Base-by-base conservation (phyloP, 495 filamentous ascomycete species). In the Aspergillus leporis region DNA sequence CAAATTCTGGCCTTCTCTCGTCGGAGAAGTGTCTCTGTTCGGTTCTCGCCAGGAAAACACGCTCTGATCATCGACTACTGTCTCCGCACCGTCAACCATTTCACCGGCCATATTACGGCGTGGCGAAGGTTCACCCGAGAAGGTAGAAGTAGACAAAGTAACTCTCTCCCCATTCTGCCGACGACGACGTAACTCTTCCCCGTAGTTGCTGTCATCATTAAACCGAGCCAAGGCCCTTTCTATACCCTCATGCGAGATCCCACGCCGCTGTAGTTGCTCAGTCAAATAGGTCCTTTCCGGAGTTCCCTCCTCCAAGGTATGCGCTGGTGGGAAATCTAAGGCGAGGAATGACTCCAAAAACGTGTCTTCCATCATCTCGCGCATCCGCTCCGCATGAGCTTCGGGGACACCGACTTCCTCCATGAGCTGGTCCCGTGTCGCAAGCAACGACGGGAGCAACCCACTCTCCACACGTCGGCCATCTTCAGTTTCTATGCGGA, bases 1-100 rank as follows among this genome's bases (percentile, higher is more conserved):
- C 56, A 91, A 77, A 54, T 89, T 90, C 64, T 90, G 87, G 43
- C 87, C 87, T 56, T 85, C 85, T n/a, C 86, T 79, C 38, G 80
- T 81, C 43, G 84, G 81, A 8, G 79, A 74, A 22, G 80, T 70
- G 61, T 82, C 76, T 56, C 83, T 76, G 48, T 75, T 74, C 36
- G 69, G 79, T 73, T 81, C 87, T 1, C 78, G 72, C 76, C 77
- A 80, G 6, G 78, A 84, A 56, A 81, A 83, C 16, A 84, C 79
- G 60, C 81, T 83, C 58, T 82, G 80, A 19, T 84, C 84, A 55
- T 89, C 87, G 56, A 80, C 75, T 5, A 80, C 79, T 0, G 84
- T 83, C 61, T 86, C 85, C 19, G 72, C 78, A 56, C 80, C 80
- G 41, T 80, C 77, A 6, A n/a, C n/a, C n/a, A 28, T 28, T 28